These are phyloP conservation scores for Ophiocordyceps camponoti-saundersi DNA, from an alignment of 2,329 filamentous ascomycete genomes.

Conservation along the genomic window DNA sequence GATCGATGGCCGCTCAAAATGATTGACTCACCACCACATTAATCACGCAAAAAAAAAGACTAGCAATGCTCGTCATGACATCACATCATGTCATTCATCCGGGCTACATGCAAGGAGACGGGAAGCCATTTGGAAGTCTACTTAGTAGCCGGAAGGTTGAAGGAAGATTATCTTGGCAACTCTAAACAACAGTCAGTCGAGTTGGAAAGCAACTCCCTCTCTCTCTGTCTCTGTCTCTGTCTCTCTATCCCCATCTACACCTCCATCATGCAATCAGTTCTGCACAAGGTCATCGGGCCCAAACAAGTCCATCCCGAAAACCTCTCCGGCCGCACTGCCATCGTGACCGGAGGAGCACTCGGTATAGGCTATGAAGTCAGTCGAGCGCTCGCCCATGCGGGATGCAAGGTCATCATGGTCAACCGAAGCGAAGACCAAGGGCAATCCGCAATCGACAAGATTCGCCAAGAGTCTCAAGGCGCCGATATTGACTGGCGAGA, in stretches of 20 bases:
- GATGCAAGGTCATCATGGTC: slow-evolving; percentile 19
- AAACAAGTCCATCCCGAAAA: slow-evolving; percentile 16
- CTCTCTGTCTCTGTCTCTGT: too few species aligned
- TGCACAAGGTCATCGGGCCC: slow-evolving; percentile 14
- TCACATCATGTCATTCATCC: neutral
- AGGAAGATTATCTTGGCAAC: too few species aligned
- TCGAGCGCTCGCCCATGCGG: slow-evolving; percentile 14
- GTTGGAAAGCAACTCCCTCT: too few species aligned
- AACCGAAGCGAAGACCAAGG: slow-evolving; percentile 17
- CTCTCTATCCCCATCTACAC: neutral
- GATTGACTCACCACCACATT: neutral
- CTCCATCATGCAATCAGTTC: neutral
- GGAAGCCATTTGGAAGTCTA: too few species aligned
- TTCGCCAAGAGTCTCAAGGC: slow-evolving; percentile 8
- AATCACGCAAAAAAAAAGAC: neutral
- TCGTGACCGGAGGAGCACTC: slow-evolving; percentile 20
- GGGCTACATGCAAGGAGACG: too few species aligned
- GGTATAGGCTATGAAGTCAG: slow-evolving; percentile 21
- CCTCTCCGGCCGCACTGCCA: slow-evolving; percentile 17
- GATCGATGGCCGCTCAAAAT: neutral
- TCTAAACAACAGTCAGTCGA: too few species aligned
- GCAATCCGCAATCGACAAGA: slow-evolving; percentile 10
- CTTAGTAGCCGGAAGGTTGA: too few species aligned
- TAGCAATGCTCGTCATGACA: neutral
- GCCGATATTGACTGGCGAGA: slow-evolving; percentile 21